Percentiles rank a stretch among this genome's conserved stretches.
These are phyloP conservation scores for Fusarium incarnatum DNA, from an alignment of 2,329 filamentous ascomycete species.

Conservation along the genomic window DNA sequence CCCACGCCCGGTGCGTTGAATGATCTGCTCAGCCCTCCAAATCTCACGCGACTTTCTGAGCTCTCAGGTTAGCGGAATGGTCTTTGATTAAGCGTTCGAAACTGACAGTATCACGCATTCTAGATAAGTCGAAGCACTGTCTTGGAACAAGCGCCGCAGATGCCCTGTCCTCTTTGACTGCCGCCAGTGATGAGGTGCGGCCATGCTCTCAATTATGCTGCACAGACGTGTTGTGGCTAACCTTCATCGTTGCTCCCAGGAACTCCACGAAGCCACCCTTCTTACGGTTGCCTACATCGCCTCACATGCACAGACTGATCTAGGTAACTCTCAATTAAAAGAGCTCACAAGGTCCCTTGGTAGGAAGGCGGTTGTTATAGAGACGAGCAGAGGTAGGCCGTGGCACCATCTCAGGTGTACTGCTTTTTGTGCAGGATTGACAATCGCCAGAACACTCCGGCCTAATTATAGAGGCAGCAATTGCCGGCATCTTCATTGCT, in stretches of 20 bases:
- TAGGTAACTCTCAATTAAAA: not conserved
- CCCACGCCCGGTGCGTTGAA: not conserved
- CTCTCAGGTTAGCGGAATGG: conserved; percentile 35
- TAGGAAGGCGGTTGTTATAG: conserved; percentile 1
- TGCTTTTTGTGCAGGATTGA: not conserved
- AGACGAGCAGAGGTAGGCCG: conserved; percentile 4
- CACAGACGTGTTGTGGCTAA: conserved; percentile 10
- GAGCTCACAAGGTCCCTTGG: not conserved
- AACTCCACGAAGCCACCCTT: conserved; percentile 12
- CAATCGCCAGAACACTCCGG: not conserved
- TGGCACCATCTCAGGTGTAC: not conserved
- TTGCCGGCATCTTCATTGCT: conserved; percentile 48
- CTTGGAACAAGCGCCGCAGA: not conserved
- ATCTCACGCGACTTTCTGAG: conserved; percentile 18
- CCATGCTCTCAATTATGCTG: no score
- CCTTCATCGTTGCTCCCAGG: conserved; percentile 1
- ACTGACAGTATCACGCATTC: not conserved
- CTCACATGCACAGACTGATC: not conserved
- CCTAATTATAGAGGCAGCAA: conserved; percentile 41
- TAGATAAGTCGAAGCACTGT: not conserved
- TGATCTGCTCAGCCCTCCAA: conserved; percentile 26
- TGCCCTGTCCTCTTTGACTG: not conserved
- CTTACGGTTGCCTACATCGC: conserved; percentile 4
- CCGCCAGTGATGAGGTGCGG: not conserved
- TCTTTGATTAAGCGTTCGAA: no score